Conservation (phyloP, 2,329 filamentous ascomycete species). For the Aspergillus fijiensis region DNA sequence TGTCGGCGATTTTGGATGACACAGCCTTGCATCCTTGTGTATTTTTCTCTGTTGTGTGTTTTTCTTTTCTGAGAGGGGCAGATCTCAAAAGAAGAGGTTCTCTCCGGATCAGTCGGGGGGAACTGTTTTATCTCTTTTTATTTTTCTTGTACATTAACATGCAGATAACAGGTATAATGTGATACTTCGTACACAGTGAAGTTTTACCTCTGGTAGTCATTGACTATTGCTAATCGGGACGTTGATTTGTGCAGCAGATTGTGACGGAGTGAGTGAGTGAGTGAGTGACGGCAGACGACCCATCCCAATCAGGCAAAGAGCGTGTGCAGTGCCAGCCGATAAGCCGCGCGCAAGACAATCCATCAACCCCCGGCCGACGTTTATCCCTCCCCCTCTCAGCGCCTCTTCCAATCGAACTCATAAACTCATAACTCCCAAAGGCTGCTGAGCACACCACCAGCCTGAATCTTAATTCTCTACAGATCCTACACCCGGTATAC, state of each 20-base stretch:
- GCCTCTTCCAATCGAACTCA: no score
- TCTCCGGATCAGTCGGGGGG: conserved; percentile 11
- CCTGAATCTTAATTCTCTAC: no score
- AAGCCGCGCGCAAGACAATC: no score
- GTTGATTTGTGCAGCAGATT: neutral
- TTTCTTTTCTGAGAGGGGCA: conserved; percentile 8
- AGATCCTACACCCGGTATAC: no score
- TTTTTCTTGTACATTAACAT: conserved; percentile 38
- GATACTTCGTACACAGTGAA: conserved; percentile 12
- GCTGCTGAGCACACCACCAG: no score
- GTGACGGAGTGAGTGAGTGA: no score
- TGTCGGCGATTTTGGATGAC: conserved; percentile 28
- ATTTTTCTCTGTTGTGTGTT: conserved; percentile 7
- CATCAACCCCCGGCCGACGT: no score
- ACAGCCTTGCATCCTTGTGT: conserved; percentile 27
- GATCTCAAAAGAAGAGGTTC: conserved; percentile 22
- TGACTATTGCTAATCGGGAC: neutral
- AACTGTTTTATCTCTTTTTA: conserved; percentile 8
- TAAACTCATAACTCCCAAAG: no score
- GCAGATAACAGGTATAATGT: conserved; percentile 33
- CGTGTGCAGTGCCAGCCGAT: neutral
- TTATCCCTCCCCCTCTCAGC: no score
- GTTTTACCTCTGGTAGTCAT: no score
- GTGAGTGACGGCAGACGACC: neutral
- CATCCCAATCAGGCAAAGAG: neutral